phyloP scores from a whole-genome alignment of 306 rosid genomes.

The Carpinus fangiana region DNA sequence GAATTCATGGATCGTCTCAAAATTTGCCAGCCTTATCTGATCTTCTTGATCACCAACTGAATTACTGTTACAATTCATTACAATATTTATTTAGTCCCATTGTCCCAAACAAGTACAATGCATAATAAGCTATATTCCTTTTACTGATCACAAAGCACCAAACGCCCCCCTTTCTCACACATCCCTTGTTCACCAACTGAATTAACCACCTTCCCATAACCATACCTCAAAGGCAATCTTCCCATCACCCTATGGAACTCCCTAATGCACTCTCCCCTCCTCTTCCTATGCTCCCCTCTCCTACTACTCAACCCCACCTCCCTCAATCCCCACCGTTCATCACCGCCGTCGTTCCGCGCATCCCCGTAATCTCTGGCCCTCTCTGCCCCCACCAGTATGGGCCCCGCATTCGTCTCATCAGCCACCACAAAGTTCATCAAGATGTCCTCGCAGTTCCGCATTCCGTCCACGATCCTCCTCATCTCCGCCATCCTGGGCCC shows the following conservation, averaged over 20 bases:
- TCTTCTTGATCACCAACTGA: no score
- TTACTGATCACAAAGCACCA: conserved; percentile 64
- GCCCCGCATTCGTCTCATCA: conserved; percentile 54
- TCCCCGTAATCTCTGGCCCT: conserved; percentile 80
- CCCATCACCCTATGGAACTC: conserved; percentile 72
- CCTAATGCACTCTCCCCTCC: conserved; percentile 68
- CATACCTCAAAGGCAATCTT: conserved; percentile 67
- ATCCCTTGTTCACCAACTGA: conserved; percentile 75
- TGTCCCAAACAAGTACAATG: background rate
- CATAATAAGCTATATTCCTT: background rate
- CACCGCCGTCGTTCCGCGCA: conserved; percentile 51
- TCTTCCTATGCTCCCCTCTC: conserved; percentile 69
- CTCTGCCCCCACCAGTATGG: conserved; percentile 62
- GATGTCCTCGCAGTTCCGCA: conserved; percentile 80
- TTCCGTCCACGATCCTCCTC: conserved; percentile 57
- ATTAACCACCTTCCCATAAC: conserved; percentile 68
- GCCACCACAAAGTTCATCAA: conserved; percentile 82
- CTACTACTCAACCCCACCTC: conserved; percentile 74
- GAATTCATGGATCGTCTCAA: no score
- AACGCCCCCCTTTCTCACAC: conserved; percentile 58
- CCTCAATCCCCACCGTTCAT: conserved; percentile 28
- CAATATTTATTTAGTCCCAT: background rate
- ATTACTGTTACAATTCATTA: no score
- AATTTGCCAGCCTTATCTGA: no score
- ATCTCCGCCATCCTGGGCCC: conserved; percentile 41